Conservation (phyloP, 2,329 filamentous ascomycete genomes). For the Venturia nashicola region DNA sequence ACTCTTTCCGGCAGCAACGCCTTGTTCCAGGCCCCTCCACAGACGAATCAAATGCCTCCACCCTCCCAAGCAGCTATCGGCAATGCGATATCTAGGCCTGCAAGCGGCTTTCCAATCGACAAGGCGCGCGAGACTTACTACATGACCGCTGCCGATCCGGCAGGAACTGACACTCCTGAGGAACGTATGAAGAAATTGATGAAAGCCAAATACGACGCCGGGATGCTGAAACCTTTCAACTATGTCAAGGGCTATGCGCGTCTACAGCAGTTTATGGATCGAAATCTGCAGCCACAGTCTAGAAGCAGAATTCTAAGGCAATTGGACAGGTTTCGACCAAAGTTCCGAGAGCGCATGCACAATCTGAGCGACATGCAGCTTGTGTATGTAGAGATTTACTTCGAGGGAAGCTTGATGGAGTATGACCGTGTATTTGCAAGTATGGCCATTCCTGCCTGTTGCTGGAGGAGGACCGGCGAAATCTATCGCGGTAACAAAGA, state of each 20-base stretch:
- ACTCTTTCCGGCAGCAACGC: slow-evolving; percentile 26
- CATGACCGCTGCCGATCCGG: slow-evolving; percentile 89
- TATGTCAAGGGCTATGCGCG: slow-evolving; percentile 94
- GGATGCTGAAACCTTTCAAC: slow-evolving; percentile 91
- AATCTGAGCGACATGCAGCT: slow-evolving; percentile 86
- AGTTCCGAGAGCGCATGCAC: slow-evolving; percentile 92
- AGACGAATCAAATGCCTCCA: slow-evolving; percentile 20
- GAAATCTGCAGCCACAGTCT: slow-evolving; percentile 67
- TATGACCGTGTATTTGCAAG: slow-evolving; percentile 97
- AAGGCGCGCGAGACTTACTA: slow-evolving; percentile 79
- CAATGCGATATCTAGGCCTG: slow-evolving; percentile 48
- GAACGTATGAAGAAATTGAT: slow-evolving; percentile 92
- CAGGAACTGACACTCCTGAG: slow-evolving; percentile 74
- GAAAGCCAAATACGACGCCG: slow-evolving; percentile 91
- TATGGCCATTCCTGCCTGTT: slow-evolving; percentile 97
- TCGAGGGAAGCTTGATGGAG: slow-evolving; percentile 90
- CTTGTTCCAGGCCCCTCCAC: slow-evolving; percentile 14
- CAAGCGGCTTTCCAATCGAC: slow-evolving; percentile 52
- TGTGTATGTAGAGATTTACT: slow-evolving; percentile 97
- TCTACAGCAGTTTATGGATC: slow-evolving; percentile 82
- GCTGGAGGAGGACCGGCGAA: slow-evolving; percentile 92
- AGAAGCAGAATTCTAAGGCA: slow-evolving; percentile 88
- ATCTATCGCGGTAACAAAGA: slow-evolving; percentile 97
- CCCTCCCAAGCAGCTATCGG: slow-evolving; percentile 32
- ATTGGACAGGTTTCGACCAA: slow-evolving; percentile 84